Base-by-base conservation (phyloP, 2,329 filamentous ascomycete genomes). In the Penicillium frequentans region DNA sequence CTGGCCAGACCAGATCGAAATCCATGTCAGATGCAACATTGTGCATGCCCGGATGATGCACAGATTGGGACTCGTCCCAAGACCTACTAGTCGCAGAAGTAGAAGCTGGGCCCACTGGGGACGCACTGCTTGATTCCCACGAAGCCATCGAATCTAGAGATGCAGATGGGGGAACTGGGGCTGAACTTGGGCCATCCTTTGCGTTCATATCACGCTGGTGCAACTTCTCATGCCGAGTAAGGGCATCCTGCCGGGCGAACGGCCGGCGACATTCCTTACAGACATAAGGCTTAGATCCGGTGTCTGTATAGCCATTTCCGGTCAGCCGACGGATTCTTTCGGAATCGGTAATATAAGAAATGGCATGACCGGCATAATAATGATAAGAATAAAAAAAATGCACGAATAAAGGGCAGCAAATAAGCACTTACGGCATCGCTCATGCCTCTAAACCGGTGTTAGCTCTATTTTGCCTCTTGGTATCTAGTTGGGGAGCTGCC, bases 1-100 rank as follows among this genome's bases (percentile, higher is more conserved):
- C 77, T 11, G 77, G 77, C 77, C 77, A 79, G 46, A 78, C 73
- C 21, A 79, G 62, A 14, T 73, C 68, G 49, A 77, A 78, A 54
- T 79, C 75, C 6, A 76, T 55, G 27, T 76, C 74, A 5, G 66
- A 61, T 1, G 64, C 56, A 23, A 61, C 56, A 57, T 68, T 60
- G 4, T 72, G 64, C 54, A 71, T 56, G 3, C 53, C 58, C 7
- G 59, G 35, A 45, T 65, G 56, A 21, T 68, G 62, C 5, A 52
- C 61, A 2, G 61, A 46, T 27, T 67, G 63, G 13, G 63, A 39
- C 33, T 67, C 64, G 11, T 64, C 64, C 68, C 67, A 73, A 19
- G 65, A 59, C 10, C 65, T 66, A 53, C 54, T 66, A 6, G 65
- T 59, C 8, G 61, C 61, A 26, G 63, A 57, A 2, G 60, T 61